phyloP scores from a whole-genome alignment of 805 yeast species.

The Wickerhamiella bombiphila region DNA sequence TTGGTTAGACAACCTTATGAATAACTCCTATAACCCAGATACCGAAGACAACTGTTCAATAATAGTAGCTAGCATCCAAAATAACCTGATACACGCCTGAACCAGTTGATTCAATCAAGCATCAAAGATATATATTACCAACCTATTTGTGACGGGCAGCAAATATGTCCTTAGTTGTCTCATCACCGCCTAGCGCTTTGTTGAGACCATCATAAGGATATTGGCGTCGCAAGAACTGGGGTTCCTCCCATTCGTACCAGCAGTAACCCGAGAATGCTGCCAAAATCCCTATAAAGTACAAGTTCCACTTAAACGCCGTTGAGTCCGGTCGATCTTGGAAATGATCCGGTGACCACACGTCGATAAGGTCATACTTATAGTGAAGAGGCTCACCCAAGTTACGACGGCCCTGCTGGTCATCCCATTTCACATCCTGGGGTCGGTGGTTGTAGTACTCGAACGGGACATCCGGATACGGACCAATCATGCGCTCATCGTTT shows the following conservation, averaged over 20 bases:
- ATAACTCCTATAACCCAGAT: no score
- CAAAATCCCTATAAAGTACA: constrained; percentile 35
- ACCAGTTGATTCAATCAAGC: no score
- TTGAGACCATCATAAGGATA: constrained; percentile 67
- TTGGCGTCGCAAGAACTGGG: constrained; percentile 61
- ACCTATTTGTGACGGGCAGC: constrained; percentile 29
- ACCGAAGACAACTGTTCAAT: no score
- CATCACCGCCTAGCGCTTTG: constrained; percentile 50
- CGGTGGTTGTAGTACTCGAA: constrained; percentile 46
- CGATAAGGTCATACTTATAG: constrained; percentile 57
- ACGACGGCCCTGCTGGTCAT: constrained; percentile 69
- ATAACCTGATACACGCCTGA: no score
- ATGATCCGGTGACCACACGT: constrained; percentile 79
- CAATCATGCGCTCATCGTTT: constrained; percentile 18
- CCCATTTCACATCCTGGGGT: constrained; percentile 60
- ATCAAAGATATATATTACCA: no score
- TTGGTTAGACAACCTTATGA: no score
- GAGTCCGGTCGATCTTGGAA: constrained; percentile 43
- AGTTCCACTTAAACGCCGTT: constrained; percentile 44
- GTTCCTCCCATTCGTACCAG: constrained; percentile 36
- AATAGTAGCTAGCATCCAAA: no score
- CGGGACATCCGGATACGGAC: constrained; percentile 42
- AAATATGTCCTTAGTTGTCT: constrained; percentile 21
- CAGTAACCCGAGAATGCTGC: constrained; percentile 21
- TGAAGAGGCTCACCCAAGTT: constrained; percentile 60